Conservation (phyloP, 2,329 filamentous ascomycete genomes). For the Fusarium goolgardi region DNA sequence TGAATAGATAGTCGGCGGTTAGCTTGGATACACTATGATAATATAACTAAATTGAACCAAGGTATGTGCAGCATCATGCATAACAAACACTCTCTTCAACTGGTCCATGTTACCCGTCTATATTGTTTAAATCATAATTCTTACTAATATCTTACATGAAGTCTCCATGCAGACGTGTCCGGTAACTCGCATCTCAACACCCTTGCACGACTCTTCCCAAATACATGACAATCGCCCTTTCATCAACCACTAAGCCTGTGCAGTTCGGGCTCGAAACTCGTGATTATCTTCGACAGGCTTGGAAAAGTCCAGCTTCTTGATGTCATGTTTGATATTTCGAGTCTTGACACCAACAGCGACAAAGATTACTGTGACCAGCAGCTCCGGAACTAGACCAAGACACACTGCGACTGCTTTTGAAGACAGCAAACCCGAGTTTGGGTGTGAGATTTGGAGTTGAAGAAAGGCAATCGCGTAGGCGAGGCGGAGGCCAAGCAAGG, state of each 20-base stretch:
- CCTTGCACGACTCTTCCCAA: background rate
- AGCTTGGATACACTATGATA: background rate
- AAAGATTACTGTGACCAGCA: conserved; percentile 9
- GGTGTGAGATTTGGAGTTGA: conserved; percentile 10
- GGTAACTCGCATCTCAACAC: background rate
- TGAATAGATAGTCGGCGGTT: background rate
- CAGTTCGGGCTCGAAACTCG: background rate
- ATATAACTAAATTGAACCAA: background rate
- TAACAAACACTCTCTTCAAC: no score
- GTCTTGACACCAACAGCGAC: conserved; percentile 9
- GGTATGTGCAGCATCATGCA: fast-evolving
- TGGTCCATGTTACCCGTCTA: background rate
- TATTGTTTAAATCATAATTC: background rate
- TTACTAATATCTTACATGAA: background rate
- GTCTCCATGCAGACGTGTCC: no score
- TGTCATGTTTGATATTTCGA: conserved; percentile 12
- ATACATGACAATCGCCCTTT: background rate
- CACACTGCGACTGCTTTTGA: conserved; percentile 18
- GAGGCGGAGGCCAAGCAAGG: conserved; percentile 15
- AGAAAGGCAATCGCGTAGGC: conserved; percentile 15
- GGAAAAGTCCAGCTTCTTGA: conserved; percentile 7
- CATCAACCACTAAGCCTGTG: background rate
- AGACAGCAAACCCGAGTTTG: conserved; percentile 10
- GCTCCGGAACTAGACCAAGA: conserved; percentile 10
- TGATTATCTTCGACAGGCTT: background rate